Percentiles rank a stretch among this genome's conserved stretches.
phyloP scores from a whole-genome alignment of 2,329 filamentous ascomycete genomes.

The Scytalidium sp. region DNA sequence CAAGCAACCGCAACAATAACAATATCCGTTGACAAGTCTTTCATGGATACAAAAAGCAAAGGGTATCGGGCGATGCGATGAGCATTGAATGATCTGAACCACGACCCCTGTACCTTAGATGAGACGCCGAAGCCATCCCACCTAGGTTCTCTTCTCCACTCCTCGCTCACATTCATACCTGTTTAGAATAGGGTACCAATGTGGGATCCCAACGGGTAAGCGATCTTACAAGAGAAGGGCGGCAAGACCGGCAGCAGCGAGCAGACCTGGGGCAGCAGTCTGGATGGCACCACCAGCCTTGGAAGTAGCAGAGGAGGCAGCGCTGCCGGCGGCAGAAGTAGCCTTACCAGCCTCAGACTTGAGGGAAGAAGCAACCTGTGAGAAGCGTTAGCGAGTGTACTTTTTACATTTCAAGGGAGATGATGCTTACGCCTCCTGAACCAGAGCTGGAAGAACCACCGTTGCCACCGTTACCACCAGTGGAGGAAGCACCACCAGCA shows the following conservation, averaged over 20 bases:
- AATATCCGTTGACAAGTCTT: not conserved
- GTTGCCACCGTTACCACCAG: not conserved
- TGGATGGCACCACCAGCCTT: conserved; percentile 17
- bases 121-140: no score
- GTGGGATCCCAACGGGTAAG: no score
- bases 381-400: no score
- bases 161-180: no score
- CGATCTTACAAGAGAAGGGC: conserved; percentile 25
- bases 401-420: no score
- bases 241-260: conserved; percentile 26
- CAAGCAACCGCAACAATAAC: not conserved
- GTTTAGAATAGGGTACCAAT: no score
- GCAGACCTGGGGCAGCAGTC: conserved; percentile 23
- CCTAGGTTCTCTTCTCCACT: no score
- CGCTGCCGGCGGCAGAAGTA: conserved; percentile 6
- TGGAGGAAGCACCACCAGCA: conserved; percentile 2
- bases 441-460: not conserved
- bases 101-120: no score
- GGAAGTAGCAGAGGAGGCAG: conserved; percentile 13
- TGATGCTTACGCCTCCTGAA: no score
- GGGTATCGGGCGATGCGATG: not conserved
- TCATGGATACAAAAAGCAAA: not conserved
- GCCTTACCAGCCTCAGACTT: conserved; percentile 3
- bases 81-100: not conserved
- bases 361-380: conserved; percentile 1